Conservation (phyloP, 345 rosid species). For the Citrus sp. region DNA sequence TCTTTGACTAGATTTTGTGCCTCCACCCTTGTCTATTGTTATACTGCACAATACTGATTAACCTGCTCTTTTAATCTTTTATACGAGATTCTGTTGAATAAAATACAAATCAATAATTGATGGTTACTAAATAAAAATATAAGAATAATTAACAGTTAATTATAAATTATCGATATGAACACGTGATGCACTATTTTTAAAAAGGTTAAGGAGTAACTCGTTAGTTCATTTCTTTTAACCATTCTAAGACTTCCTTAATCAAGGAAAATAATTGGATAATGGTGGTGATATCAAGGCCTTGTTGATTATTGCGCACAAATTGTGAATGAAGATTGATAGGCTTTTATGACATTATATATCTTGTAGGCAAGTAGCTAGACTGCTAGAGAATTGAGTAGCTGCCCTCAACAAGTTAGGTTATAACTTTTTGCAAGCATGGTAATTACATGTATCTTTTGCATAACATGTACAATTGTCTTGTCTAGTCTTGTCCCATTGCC, state of each 20-base stretch:
- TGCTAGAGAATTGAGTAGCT: neutral
- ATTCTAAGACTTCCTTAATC: neutral
- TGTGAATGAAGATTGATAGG: neutral
- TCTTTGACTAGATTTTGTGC: neutral
- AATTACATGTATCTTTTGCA: neutral
- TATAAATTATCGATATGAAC: too few species aligned
- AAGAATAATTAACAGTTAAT: too few species aligned
- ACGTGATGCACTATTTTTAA: too few species aligned
- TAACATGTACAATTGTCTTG: neutral
- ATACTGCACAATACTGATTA: neutral
- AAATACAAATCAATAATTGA: too few species aligned
- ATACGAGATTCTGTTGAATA: too few species aligned
- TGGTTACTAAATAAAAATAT: too few species aligned
- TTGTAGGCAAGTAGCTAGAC: neutral
- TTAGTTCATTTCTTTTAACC: neutral
- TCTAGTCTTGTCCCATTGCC: neutral
- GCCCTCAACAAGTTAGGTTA: neutral
- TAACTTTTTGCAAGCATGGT: neutral
- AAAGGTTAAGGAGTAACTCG: too few species aligned
- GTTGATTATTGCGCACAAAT: neutral
- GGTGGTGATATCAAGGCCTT: neutral
- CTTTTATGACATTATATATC: neutral
- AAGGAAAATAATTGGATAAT: neutral
- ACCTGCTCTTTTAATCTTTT: too few species aligned
- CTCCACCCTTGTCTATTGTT: neutral